A percentile compares a stretch with the other conserved stretches of the same genome.
Conservation (phyloP, 495 filamentous ascomycete genomes). For the Trichoderma orchidacearum region DNA sequence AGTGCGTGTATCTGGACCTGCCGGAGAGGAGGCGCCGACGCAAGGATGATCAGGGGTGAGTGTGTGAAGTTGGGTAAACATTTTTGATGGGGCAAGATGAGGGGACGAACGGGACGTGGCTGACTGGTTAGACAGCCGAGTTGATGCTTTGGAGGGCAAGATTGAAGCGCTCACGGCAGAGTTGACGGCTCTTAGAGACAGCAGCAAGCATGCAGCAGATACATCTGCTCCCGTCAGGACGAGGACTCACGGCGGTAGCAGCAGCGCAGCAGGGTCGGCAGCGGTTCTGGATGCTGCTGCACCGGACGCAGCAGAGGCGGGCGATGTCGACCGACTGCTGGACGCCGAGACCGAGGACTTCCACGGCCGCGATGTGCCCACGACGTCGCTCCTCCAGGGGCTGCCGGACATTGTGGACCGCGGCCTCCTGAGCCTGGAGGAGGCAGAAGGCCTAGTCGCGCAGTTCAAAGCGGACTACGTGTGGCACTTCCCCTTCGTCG, state of each 20-base stretch:
- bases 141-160: not conserved
- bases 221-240: no score
- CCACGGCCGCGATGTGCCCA: not conserved
- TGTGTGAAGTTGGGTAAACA: not conserved
- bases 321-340: not conserved
- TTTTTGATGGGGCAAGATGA: not conserved
- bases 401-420: not conserved
- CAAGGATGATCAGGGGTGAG: not conserved
- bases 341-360: not conserved
- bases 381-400: not conserved
- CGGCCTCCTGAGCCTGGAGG: not conserved
- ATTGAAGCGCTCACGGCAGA: not conserved
- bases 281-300: not conserved
- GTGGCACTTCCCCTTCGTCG: not conserved
- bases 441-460: not conserved
- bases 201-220: not conserved
- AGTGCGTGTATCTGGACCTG: conserved; percentile 1
- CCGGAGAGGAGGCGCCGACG: not conserved
- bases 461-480: not conserved
- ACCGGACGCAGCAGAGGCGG: no score
- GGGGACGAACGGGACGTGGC: not conserved
- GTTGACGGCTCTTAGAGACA: not conserved
- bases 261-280: not conserved
- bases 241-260: no score
- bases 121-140: not conserved